Evolutionary conservation across 768 basidiomycete genomes (phyloP).

Genomic region (Baorangia bicolor): DNA sequence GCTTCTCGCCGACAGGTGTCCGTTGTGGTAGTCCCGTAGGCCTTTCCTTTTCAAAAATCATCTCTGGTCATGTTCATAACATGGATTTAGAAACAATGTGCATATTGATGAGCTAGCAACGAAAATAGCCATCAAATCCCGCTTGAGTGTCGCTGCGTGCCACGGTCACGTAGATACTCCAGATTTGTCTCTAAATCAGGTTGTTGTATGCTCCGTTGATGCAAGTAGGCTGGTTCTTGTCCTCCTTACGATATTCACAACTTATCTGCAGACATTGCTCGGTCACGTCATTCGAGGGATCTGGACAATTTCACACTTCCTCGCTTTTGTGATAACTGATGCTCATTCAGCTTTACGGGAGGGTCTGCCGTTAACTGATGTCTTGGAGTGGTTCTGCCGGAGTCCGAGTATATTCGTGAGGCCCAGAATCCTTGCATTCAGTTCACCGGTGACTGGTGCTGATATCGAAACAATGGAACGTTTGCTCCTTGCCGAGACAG

Average conservation of each 20-base stretch:
- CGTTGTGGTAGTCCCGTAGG: constrained; percentile 22
- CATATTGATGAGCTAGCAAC: constrained; percentile 13
- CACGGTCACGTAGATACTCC: constrained; percentile 8
- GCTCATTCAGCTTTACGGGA: constrained; percentile 39
- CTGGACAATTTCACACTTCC: constrained; percentile 44
- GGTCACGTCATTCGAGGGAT: constrained; percentile 37
- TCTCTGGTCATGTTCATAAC: background rate
- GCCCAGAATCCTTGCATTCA: constrained; percentile 47
- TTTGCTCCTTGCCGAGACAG: constrained; percentile 39
- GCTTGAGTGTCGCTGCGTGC: constrained; percentile 18
- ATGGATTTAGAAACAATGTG: constrained; percentile 8
- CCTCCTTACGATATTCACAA: constrained; percentile 1
- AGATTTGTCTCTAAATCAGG: constrained; percentile 29
- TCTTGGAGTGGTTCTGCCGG: constrained; percentile 48
- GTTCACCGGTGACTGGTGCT: constrained; percentile 24
- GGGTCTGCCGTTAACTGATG: constrained; percentile 40
- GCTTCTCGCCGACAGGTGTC: constrained; percentile 12
- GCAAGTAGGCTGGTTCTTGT: constrained; percentile 31
- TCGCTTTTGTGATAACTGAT: constrained; percentile 44
- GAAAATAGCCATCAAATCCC: constrained; percentile 16
- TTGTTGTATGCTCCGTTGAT: constrained; percentile 41
- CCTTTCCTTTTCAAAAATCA: background rate
- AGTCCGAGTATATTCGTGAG: constrained; percentile 33
- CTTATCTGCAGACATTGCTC: constrained; percentile 37
- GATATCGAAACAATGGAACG: constrained; percentile 40